phyloP scores from a whole-genome alignment of 2,329 filamentous ascomycete genomes.

The Cladosporium halotolerans region DNA sequence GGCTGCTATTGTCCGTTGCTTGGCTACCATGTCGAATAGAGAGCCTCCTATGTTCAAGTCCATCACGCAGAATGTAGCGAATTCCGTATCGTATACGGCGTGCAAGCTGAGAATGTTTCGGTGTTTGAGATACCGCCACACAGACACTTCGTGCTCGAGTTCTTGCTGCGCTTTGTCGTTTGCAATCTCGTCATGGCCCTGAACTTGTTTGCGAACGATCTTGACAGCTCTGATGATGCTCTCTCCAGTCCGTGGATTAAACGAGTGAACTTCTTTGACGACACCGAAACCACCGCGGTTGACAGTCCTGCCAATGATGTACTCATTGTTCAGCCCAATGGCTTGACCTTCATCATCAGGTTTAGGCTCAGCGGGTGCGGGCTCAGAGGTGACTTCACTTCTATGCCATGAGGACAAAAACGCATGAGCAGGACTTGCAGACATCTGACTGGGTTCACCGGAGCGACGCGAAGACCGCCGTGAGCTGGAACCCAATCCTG shows the following conservation, averaged over 20 bases:
- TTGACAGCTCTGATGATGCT: slow-evolving; percentile 58
- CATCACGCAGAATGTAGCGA: slow-evolving; percentile 64
- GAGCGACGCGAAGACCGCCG: slow-evolving; percentile 25
- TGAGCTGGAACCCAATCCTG: slow-evolving; percentile 13
- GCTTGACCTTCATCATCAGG: slow-evolving; percentile 64
- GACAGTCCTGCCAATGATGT: slow-evolving; percentile 61
- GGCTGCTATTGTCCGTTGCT: slow-evolving; percentile 38
- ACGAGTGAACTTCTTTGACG: slow-evolving; percentile 61
- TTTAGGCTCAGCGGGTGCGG: slow-evolving; percentile 32
- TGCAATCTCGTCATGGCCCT: slow-evolving; percentile 51
- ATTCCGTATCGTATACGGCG: slow-evolving; percentile 60
- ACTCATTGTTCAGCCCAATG: slow-evolving; percentile 54
- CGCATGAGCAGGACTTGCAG: slow-evolving; percentile 28
- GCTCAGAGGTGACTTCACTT: slow-evolving; percentile 17
- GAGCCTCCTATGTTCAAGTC: slow-evolving; percentile 58
- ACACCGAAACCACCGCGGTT: slow-evolving; percentile 61
- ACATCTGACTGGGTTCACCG: slow-evolving; percentile 21
- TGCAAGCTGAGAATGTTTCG: slow-evolving; percentile 56
- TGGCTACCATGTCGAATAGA: slow-evolving; percentile 56
- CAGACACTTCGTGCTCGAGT: slow-evolving; percentile 62
- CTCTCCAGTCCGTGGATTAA: slow-evolving; percentile 42
- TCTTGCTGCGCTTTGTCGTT: slow-evolving; percentile 61
- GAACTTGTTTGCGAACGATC: slow-evolving; percentile 57
- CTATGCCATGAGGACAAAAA: slow-evolving; percentile 26
- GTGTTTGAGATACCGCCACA: slow-evolving; percentile 61